Base-by-base conservation (phyloP, 495 filamentous ascomycete genomes). In the Penicillium manginii region DNA sequence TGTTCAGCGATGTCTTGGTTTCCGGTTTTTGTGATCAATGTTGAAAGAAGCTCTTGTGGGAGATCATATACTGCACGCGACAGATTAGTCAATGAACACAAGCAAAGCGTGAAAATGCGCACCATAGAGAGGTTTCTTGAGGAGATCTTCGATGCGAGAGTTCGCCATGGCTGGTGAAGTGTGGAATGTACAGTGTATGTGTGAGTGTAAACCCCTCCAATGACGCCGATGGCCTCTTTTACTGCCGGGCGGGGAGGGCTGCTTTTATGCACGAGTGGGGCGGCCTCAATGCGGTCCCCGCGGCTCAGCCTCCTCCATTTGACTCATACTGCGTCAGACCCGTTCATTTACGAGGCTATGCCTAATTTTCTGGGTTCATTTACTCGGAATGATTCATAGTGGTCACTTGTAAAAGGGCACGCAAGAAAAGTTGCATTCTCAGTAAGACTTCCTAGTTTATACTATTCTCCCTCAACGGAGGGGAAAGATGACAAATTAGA, bases 11-110 rank as follows among this genome's bases (percentile, higher is more conserved):
- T 64, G 46, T 67, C 61, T 50, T 78, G 72, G 49, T 71, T 62
- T 39, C 67, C 68, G 50, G 56, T 76, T 73, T 88, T 91, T 51
- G 81, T 74, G 19, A 79, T 72, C 55, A 98, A 75, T 8, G 88
- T 90, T 42, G 76, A 69, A 49, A 97, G 83, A 59, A 97, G 81
- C 68, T 91, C 87, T 54, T 78, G 71, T 10, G 93, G 92, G 21
- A 98, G 84, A 69, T 96, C 89, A 72, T 93, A 98, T 45, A 96
- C 90, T 92, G 19, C 79, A 52, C 79, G 69, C 29, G 37, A 26
- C 11, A 26, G 8, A 40, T 48, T 19, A 49, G 45, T 2, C n/a
- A 43, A 18, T 10, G 40, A 60, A 56, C 50, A 26, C 45, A 35
- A 12, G 12, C 43, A 17, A 32, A 15, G 14, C 32, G 9, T 31